Percentiles rank a stretch among this genome's conserved stretches.
These are phyloP conservation scores for Aphanomyces cochlioides DNA, from an alignment of 352 stramenopile species.

Conservation along the genomic window DNA sequence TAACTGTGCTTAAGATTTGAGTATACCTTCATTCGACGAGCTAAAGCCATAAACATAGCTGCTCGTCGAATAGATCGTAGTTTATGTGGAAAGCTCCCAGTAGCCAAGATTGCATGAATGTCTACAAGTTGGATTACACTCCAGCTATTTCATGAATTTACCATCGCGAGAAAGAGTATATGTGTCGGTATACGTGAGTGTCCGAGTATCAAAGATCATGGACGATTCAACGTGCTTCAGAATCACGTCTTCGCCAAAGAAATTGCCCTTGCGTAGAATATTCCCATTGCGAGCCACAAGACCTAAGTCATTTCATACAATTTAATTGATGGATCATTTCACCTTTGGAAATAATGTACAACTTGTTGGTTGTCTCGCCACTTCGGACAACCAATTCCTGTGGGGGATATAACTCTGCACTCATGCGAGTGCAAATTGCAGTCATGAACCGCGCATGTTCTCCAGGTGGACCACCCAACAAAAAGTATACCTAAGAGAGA, in stretches of 20 bases:
- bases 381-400: slow-evolving; percentile 8
- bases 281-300: slow-evolving; percentile 9
- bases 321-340: neutral
- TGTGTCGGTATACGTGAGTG: slow-evolving; percentile 18
- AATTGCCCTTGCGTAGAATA: neutral
- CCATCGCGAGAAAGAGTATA: slow-evolving; percentile 6
- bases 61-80: slow-evolving; percentile 1
- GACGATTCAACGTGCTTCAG: neutral
- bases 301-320: neutral
- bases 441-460: slow-evolving; percentile 23
- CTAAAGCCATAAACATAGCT: slow-evolving; percentile 3
- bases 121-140: neutral
- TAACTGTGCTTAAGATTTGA: neutral
- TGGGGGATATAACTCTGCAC: slow-evolving; percentile 15
- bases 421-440: neutral
- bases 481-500: slow-evolving; percentile 10
- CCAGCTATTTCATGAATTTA: neutral
- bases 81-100: slow-evolving; percentile 10
- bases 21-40: slow-evolving; percentile 6
- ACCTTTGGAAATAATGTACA: slow-evolving; percentile 25
- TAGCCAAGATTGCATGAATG: slow-evolving; percentile 8
- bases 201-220: slow-evolving; percentile 17
- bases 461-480: slow-evolving; percentile 19
- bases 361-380: slow-evolving; percentile 12
- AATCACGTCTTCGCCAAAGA: slow-evolving; percentile 24